These are phyloP conservation scores for Stropharia rugosoannulata DNA, from an alignment of 768 basidiomycete species.

Conservation along the genomic window DNA sequence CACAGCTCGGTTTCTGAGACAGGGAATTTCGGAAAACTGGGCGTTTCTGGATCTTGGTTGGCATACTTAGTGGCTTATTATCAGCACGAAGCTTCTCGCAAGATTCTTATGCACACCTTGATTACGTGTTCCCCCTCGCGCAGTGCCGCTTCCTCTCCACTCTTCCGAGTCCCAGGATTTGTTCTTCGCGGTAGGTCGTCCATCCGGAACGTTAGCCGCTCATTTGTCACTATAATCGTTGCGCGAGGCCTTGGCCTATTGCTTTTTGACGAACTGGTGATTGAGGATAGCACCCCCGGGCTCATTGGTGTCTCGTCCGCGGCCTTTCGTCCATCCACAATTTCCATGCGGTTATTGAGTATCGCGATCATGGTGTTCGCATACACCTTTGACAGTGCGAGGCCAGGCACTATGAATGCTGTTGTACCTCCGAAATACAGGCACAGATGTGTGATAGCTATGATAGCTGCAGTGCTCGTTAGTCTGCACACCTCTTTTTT, in stretches of 20 bases:
- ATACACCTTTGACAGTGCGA: constrained; percentile 27
- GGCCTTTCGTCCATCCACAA: background rate
- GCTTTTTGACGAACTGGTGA: background rate
- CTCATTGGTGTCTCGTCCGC: background rate
- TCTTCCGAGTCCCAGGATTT: no score
- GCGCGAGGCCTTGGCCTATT: constrained; percentile 2
- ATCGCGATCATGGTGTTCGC: constrained; percentile 29
- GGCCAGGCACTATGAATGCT: constrained; percentile 24
- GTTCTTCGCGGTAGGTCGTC: no score
- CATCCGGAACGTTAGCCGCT: background rate
- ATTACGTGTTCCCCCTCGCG: no score
- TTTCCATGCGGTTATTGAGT: constrained; percentile 26
- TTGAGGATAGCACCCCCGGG: background rate
- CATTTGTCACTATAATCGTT: constrained; percentile 14
- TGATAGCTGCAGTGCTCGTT: constrained; percentile 11
- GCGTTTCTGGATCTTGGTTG: no score
- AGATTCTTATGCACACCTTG: no score
- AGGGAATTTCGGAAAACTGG: no score
- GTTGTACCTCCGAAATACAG: constrained; percentile 23
- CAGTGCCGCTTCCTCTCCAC: no score
- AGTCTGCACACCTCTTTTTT: background rate
- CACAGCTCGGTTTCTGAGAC: no score
- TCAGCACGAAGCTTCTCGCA: no score
- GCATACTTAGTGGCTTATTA: no score
- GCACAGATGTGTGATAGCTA: constrained; percentile 25